These are phyloP conservation scores for Monosporascus cannonballus DNA, from an alignment of 2,329 filamentous ascomycete species.

Conservation along the genomic window DNA sequence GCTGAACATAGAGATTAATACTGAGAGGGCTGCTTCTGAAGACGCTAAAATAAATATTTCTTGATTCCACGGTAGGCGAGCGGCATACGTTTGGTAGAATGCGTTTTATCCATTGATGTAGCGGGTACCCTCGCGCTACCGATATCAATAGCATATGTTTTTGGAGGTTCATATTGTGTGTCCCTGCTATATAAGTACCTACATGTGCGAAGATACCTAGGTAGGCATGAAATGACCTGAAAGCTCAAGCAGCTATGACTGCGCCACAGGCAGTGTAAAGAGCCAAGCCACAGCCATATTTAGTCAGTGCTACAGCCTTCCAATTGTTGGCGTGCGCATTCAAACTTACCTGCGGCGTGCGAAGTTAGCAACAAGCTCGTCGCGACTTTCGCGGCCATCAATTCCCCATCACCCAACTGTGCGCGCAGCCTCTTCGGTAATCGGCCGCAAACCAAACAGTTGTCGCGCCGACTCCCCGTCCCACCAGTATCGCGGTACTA, in stretches of 20 bases:
- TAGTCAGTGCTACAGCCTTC: background rate
- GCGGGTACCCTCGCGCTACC: too few relatives aligned
- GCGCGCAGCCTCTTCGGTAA: background rate
- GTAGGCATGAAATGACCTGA: too few relatives aligned
- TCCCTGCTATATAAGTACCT: too few relatives aligned
- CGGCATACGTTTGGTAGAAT: too few relatives aligned
- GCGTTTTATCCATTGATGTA: too few relatives aligned
- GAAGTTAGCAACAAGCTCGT: background rate
- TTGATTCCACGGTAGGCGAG: too few relatives aligned
- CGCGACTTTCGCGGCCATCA: background rate
- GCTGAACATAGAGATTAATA: background rate
- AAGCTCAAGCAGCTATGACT: too few relatives aligned
- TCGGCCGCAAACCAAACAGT: background rate
- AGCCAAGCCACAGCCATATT: background rate
- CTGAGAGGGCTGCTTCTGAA: background rate
- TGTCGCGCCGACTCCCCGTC: background rate
- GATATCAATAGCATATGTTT: too few relatives aligned
- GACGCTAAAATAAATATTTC: background rate
- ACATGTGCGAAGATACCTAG: too few relatives aligned
- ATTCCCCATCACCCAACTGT: background rate
- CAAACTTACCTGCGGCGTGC: background rate
- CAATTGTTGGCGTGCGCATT: background rate
- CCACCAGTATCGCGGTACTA: background rate
- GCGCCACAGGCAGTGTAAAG: background rate
- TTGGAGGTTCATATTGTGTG: too few relatives aligned